Evolutionary conservation across 164 flowering plant genomes (phyloP).

Genomic region (Vitis riparia): DNA sequence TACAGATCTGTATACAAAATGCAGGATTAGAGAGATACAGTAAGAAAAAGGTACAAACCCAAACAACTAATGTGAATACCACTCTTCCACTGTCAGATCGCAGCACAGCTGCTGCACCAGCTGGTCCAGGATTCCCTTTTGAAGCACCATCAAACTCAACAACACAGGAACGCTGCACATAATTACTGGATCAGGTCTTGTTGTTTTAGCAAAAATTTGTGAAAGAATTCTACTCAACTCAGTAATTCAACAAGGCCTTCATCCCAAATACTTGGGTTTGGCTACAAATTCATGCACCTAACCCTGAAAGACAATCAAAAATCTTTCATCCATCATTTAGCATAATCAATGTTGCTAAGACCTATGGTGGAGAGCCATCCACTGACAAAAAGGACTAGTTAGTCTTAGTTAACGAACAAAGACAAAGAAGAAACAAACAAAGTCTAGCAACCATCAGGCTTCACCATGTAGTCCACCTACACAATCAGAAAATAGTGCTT

Average conservation of each 20-base stretch:
- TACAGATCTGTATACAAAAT: constrained; percentile 52
- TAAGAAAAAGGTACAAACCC: not conserved
- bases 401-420: not conserved
- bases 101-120: constrained; percentile 90
- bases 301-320: not conserved
- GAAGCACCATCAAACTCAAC: constrained; percentile 97
- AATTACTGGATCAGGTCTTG: not conserved
- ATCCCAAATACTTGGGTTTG: no score
- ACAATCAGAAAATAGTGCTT: constrained; percentile 7
- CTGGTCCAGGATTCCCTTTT: constrained; percentile 93
- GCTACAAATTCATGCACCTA: no score
- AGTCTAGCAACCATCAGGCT: constrained; percentile 1
- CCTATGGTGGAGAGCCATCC: not conserved
- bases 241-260: no score
- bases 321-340: not conserved
- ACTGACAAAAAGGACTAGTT: not conserved
- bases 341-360: not conserved
- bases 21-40: constrained; percentile 8
- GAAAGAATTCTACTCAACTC: not conserved
- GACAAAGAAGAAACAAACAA: no score
- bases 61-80: constrained; percentile 36
- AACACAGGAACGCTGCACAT: constrained; percentile 50
- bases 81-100: constrained; percentile 69
- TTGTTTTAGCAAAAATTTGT: not conserved
- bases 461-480: constrained; percentile 18